Evolutionary conservation across 2,329 filamentous ascomycete genomes (phyloP).

Genomic region (Dactylellina haptotyla): DNA sequence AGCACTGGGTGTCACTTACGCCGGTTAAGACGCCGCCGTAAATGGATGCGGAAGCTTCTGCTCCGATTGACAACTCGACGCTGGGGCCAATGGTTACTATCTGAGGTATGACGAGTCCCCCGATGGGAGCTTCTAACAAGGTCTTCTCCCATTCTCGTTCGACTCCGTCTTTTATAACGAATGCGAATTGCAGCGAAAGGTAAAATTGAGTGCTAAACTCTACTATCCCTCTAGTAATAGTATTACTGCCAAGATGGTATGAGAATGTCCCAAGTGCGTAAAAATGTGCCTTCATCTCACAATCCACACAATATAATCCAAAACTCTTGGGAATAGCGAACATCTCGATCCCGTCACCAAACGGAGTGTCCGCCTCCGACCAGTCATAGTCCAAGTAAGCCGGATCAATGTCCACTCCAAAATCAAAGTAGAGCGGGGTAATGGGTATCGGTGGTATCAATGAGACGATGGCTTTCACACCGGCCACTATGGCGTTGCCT

Average conservation of each 20-base stretch:
- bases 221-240: neutral
- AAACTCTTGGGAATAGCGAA: neutral
- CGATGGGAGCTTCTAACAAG: neutral
- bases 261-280: neutral
- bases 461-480: neutral
- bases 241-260: neutral
- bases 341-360: neutral
- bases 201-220: conserved; percentile 1
- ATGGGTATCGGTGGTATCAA: neutral
- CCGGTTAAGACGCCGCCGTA: neutral
- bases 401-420: neutral
- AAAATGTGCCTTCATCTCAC: neutral
- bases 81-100: neutral
- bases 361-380: neutral
- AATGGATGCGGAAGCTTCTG: neutral
- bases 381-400: neutral
- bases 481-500: neutral
- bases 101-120: neutral
- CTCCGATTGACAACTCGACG: neutral
- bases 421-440: neutral
- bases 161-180: neutral
- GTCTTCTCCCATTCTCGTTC: neutral
- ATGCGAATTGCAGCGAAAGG: neutral
- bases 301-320: conserved; percentile 1
- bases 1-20: too few species aligned